Percentiles rank a stretch among this genome's conserved stretches.
Conservation (phyloP, 345 rosid species). For the Salix koriyanagi region DNA sequence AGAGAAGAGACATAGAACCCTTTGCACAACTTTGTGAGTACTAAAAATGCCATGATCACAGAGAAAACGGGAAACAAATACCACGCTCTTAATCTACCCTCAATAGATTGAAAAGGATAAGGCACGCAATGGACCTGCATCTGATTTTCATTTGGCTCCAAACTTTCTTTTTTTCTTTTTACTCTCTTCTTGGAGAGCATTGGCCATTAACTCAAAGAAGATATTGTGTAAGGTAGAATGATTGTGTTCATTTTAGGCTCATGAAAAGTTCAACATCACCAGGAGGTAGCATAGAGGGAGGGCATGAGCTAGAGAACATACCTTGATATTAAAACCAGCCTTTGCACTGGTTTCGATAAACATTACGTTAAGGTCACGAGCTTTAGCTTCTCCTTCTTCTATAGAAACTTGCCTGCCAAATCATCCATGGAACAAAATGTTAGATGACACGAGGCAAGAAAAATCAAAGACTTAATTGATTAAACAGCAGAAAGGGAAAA, state of each 20-base stretch:
- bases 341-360: conserved; percentile 19
- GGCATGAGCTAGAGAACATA: background rate
- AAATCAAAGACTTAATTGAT: background rate
- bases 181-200: background rate
- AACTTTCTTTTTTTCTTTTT: background rate
- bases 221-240: background rate
- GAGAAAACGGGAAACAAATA: background rate
- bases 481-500: background rate
- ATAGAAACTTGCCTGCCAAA: conserved; percentile 14
- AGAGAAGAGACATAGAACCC: background rate
- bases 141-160: background rate
- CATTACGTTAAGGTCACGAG: conserved; percentile 11
- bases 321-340: conserved; percentile 15
- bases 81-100: background rate
- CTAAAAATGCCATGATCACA: background rate
- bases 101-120: background rate
- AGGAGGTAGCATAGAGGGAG: background rate
- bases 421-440: background rate
- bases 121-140: background rate
- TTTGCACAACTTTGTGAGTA: background rate
- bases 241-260: background rate
- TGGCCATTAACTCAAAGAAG: background rate
- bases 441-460: background rate
- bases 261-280: background rate
- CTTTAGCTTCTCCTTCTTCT: conserved; percentile 21